phyloP scores from a whole-genome alignment of 2,329 filamentous ascomycete genomes.

The Cryphonectria radicalis region DNA sequence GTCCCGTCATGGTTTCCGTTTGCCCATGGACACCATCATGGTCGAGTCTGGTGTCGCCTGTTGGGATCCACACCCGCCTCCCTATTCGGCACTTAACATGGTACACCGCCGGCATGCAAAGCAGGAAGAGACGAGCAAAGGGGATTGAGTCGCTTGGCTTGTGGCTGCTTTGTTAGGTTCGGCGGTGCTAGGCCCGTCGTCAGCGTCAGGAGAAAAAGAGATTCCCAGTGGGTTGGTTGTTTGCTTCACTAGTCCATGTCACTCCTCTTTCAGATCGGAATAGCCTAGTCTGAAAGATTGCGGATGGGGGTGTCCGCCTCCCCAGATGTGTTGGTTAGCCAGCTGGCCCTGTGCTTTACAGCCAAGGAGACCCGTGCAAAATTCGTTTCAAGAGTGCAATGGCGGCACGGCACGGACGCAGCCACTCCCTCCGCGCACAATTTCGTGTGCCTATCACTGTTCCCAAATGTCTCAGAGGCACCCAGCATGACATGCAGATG shows the following conservation, averaged over 20 bases:
- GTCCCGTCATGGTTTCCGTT: constrained; percentile 23
- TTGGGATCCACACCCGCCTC: not conserved
- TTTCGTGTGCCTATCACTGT: constrained; percentile 21
- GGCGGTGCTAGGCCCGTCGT: not conserved
- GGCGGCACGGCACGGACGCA: constrained; percentile 2
- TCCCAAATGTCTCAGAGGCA: constrained; percentile 28
- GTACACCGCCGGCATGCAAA: not conserved
- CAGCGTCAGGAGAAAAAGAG: not conserved
- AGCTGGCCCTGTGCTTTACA: not conserved
- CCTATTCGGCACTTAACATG: not conserved
- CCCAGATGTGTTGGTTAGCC: constrained; percentile 20
- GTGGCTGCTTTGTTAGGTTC: constrained; percentile 5
- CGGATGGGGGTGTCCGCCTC: constrained; percentile 10
- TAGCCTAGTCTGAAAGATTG: constrained; percentile 1
- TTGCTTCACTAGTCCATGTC: constrained; percentile 12
- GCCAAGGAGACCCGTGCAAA: not conserved
- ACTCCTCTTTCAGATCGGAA: not conserved
- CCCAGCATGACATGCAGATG: constrained; percentile 19
- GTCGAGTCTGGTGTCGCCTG: constrained; percentile 19
- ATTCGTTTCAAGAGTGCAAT: not conserved
- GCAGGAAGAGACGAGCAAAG: not conserved
- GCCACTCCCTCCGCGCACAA: constrained; percentile 13
- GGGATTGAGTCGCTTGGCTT: not conserved
- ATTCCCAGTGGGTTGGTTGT: not conserved
- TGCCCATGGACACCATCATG: constrained; percentile 14